A percentile compares a stretch with the other conserved stretches of the same genome.
Conservation (phyloP, 177 flowering plant genomes). For the Telopea speciosissima region DNA sequence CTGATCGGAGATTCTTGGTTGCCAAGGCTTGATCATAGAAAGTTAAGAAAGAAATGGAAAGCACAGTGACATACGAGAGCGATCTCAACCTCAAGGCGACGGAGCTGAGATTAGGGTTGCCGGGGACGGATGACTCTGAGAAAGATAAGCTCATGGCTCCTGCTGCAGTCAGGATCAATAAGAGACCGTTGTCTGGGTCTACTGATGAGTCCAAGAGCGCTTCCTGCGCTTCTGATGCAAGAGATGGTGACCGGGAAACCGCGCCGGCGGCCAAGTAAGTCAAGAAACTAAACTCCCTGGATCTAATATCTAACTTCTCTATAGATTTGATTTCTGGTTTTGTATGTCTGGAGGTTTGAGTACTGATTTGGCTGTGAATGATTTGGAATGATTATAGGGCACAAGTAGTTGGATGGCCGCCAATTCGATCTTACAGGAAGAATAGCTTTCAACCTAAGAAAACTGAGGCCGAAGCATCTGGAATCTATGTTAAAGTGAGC, state of each 20-base stretch:
- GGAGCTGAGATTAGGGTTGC: conserved; percentile 37
- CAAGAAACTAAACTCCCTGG: too few relatives aligned
- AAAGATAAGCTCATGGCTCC: conserved; percentile 10
- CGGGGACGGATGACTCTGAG: conserved; percentile 43
- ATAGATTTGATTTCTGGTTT: too few relatives aligned
- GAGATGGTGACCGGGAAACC: conserved; percentile 22
- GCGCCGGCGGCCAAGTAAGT: conserved; percentile 70
- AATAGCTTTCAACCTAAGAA: conserved; percentile 56
- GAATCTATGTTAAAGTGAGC: conserved; percentile 83
- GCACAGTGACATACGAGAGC: conserved; percentile 9
- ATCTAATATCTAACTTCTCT: too few relatives aligned
- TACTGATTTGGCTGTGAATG: background rate
- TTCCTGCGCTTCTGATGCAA: conserved; percentile 19
- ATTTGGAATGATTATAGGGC: conserved; percentile 33
- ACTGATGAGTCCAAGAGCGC: conserved; percentile 25
- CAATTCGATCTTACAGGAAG: conserved; percentile 64
- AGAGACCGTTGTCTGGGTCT: conserved; percentile 35
- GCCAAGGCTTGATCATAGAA: too few relatives aligned
- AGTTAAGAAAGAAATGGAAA: conserved; percentile 7
- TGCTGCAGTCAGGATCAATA: conserved; percentile 37
- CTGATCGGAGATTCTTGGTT: background rate
- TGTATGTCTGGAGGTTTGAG: background rate
- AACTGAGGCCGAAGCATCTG: conserved; percentile 43
- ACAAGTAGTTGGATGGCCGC: conserved; percentile 93
- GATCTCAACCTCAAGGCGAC: conserved; percentile 39